Evolutionary conservation across 768 basidiomycete species (phyloP), one percentile per base, ranked within the genome.

Genomic region (Boletus rufocinnamomeus): DNA sequence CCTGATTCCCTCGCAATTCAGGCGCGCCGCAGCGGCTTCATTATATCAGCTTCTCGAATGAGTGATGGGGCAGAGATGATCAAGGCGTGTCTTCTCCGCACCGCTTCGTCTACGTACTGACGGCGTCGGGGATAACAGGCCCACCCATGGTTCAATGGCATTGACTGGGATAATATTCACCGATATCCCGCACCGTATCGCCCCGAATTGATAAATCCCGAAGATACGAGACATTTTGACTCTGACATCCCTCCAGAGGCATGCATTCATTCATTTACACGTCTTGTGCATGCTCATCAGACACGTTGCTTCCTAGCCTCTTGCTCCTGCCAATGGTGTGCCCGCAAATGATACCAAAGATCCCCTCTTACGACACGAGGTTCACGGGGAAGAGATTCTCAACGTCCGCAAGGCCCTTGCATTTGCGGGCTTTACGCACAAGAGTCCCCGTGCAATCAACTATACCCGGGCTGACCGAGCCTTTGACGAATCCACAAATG

Each of bases 201-300:
- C 59, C 97, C 96, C 32, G 87, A 94, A 61, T 82, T 99, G 58
- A 77, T 71, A 32, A 79, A 84, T 62, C 88, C 91, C 28, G 91
- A 89, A 66, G 95, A 98, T 72, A 98, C 96, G 17, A 82, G 86
- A 60, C 95, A 99, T 74, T 98, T 99, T 63, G 95, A 98, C 73
- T 85, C 89, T 53, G 93, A 96, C 73, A 98, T 97, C 67, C 92
- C 92, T 23, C 78, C 89, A 38, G 92, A 95, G 85, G 94, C 93
- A 75, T 69, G 79, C 55, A 14, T 64, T 58, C 51, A 75, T 66
- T 72, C 70, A 69, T 60, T 61, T 62, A 38, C 56, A 41, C 57
- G 57, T 60, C 62, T 50, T 62, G 54, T 62, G 61, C 58, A 63
- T 44, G 66, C 66, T 67, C 58, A 60, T 72, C 66, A 67, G 70